Evolutionary conservation across 345 rosid genomes (phyloP).

Genomic region (Citrus hindsii): DNA sequence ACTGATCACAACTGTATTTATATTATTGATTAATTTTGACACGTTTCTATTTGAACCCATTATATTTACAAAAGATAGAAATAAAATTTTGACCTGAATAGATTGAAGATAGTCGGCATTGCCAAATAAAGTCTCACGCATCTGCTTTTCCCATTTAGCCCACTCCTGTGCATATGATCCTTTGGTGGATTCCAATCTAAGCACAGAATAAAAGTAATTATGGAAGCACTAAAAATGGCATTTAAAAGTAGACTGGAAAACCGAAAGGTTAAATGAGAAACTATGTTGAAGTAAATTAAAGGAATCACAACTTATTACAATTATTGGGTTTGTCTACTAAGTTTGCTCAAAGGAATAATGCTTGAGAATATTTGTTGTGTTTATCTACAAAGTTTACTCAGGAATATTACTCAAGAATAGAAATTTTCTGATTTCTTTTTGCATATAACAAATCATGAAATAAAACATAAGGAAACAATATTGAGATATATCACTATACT

Average conservation of each 20-base stretch:
- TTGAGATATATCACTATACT: not conserved
- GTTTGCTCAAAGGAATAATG: not conserved
- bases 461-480: not conserved
- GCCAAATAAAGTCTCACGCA: slow-evolving; percentile 45
- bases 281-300: not conserved
- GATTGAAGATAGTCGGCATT: slow-evolving; percentile 62
- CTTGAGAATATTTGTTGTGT: not conserved
- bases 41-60: not conserved
- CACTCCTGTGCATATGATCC: slow-evolving; percentile 79
- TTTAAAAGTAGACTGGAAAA: not conserved
- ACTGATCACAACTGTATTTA: no score
- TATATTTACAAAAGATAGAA: not conserved
- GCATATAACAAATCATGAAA: not conserved
- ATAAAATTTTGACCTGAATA: slow-evolving; percentile 52
- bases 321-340: not conserved
- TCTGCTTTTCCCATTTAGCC: slow-evolving; percentile 81
- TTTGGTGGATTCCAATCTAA: slow-evolving; percentile 76
- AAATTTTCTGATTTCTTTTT: not conserved
- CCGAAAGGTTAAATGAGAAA: not conserved
- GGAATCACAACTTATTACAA: not conserved
- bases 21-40: not conserved
- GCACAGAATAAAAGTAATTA: slow-evolving; percentile 10
- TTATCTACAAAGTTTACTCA: not conserved
- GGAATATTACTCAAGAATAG: not conserved
- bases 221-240: not conserved